Conservation (phyloP, 2,329 filamentous ascomycete species). For the Cladosporium sp. region DNA sequence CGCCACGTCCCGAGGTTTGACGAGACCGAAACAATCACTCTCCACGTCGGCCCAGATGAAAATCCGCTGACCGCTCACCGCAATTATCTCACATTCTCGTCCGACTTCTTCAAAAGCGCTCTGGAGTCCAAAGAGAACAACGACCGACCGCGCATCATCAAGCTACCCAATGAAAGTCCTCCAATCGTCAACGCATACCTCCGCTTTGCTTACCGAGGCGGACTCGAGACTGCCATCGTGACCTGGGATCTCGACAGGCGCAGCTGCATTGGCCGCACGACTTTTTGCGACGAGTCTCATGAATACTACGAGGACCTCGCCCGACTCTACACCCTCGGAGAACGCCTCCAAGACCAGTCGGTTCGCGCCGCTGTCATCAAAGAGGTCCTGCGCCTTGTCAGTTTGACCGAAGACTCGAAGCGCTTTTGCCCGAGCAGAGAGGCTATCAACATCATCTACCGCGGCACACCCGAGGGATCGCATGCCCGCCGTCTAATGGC, state of each 20-base stretch:
- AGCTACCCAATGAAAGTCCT: not conserved
- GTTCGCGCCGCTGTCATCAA: not conserved
- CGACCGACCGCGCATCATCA: not conserved
- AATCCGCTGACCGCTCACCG: not conserved
- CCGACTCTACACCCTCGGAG: not conserved
- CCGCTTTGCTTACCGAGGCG: not conserved
- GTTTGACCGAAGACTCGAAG: not conserved
- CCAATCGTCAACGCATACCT: not conserved
- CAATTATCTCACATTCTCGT: not conserved
- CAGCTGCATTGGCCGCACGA: too few species aligned
- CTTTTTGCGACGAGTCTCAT: not conserved
- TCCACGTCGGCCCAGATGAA: not conserved
- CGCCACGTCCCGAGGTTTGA: not conserved
- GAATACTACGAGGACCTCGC: not conserved
- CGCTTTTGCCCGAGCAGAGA: not conserved
- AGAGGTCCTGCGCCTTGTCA: not conserved
- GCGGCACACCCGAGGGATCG: constrained; percentile 32
- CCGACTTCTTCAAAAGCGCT: not conserved
- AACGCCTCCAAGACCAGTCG: not conserved
- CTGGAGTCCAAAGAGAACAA: not conserved
- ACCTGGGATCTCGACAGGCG: not conserved
- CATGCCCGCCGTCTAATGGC: not conserved
- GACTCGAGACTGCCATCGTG: not conserved
- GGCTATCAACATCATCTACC: not conserved
- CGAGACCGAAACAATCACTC: not conserved